Evolutionary conservation across 768 basidiomycete genomes (phyloP), one percentile per base, ranked within the genome.

Genomic region (Kockovaella imperatae): DNA sequence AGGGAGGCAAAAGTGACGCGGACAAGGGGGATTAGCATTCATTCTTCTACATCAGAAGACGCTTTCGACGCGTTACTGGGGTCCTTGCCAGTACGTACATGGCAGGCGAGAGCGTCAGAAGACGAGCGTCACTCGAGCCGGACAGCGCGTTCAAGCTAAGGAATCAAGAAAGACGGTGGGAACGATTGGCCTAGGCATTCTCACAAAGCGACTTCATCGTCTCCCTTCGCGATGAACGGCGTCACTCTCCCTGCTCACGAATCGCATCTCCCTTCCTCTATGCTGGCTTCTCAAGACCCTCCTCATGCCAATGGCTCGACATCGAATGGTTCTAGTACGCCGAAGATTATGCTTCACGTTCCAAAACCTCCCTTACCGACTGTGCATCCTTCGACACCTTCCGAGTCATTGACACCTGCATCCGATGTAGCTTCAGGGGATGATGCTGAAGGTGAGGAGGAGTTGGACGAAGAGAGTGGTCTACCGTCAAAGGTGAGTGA

Each of bases 361-460:
- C 50, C 57, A 2, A 32, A 41, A 21, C 36, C 24, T 4, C 28
- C 45, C 3, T 28, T 21, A 21, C n/a, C 60, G n/a, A 42, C 43
- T 23, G 42, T 40, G 10, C 24, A 39, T 21, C 23, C 26, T n/a
- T 20, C 31, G n/a, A 46, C 52, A 11, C 49, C 50, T n/a, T 47
- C 54, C 3, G 61, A 55, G 28, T 56, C 59, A 5, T 49, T 62
- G 7, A 62, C 60, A 3, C 60, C 57, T 0, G 61, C 53, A n/a
- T 55, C 57, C 6, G 52, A 56, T 18, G 52, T 46, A 5, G 50
- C 45, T 18, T 47, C 20, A 4, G 49, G 44, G 18, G 53, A 57
- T 10, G 47, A 49, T 21, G 52, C 51, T 7, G 54, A 56, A 7
- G 55, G 50, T 13, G 59, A 60, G 35, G 52, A 56, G 6, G 54